Conservation (phyloP, 768 basidiomycete species). For the Suillus discolor region DNA sequence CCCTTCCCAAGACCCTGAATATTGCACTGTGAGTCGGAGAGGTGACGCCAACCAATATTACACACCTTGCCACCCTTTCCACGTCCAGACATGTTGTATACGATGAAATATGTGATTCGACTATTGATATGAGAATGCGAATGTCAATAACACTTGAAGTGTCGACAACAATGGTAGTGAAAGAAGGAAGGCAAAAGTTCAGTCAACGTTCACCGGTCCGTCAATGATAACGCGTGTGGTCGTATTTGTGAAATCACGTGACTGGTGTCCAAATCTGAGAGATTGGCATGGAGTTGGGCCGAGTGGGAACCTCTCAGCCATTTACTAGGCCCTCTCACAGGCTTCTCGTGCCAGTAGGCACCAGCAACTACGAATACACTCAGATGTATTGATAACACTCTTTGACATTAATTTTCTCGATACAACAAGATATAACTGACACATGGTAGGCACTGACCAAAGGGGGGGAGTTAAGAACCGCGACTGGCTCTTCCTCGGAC, state of each 20-base stretch:
- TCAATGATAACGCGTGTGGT: constrained; percentile 6
- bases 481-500: too few species aligned
- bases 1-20: constrained; percentile 52
- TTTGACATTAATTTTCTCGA: too few species aligned
- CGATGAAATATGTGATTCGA: constrained; percentile 14
- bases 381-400: too few species aligned
- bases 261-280: background rate
- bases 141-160: background rate
- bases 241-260: background rate
- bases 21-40: constrained; percentile 12
- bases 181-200: background rate
- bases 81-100: constrained; percentile 44
- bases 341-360: too few species aligned
- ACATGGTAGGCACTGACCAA: too few species aligned
- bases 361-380: too few species aligned
- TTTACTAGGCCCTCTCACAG: too few species aligned
- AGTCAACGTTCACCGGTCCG: background rate
- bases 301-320: too few species aligned
- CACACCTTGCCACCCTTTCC: constrained; percentile 54
- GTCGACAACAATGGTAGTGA: background rate
- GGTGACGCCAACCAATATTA: constrained; percentile 27
- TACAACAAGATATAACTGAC: too few species aligned
- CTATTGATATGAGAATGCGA: constrained; percentile 18
- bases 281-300: too few species aligned
- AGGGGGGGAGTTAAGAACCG: too few species aligned